Base-by-base conservation (phyloP, 2,329 filamentous ascomycete species). In the Aspergillus luchuensis region DNA sequence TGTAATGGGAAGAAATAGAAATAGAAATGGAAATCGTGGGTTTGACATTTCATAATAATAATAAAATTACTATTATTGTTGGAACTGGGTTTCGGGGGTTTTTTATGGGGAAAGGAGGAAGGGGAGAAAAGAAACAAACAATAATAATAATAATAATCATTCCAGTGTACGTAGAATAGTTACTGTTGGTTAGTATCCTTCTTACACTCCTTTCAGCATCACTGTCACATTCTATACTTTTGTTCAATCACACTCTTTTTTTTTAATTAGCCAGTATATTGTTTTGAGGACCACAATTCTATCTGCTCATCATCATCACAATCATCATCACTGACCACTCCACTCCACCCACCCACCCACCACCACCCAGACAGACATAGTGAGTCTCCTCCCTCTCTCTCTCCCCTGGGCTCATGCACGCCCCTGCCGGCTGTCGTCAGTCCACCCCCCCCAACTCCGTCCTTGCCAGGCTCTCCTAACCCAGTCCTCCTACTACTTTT, bases 361-460 rank as follows among this genome's bases (percentile, higher is more conserved):
- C 17, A 19, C 17, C 17, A 19, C 17, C 17, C 33, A 36, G 11
- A 36, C 28, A 30, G 28, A 30, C 28, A 11, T 11, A 36, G 11
- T 36, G 33, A 30, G 28, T 30, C 15, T 30, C 15, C 28, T n/a
- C 47, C n/a, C 21, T 21, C 28, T n/a, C 28, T n/a, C 21, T 21
- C 13, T 30, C 47, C 25, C 25, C n/a, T 30, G 47, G 41, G 47
- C 47, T n/a, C 47, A 50, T 50, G 47, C 47, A 47, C n/a, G 33
- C 41, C 53, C 53, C 39, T 56, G 53, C 53, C 53, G 28, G 39
- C 39, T 56, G 53, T 47, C 53, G 53, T 56, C 53, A 56, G 53
- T 56, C 23, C 52, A 19, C 39, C n/a, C 53, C 8, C 8, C n/a
- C 53, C 8, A 50, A 33, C 25, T 28, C 23, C 47, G 23, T 33